Evolutionary conservation across 305 asterid species (phyloP), one percentile per base, ranked within the genome.

Genomic region (Fraxinus greggii): DNA sequence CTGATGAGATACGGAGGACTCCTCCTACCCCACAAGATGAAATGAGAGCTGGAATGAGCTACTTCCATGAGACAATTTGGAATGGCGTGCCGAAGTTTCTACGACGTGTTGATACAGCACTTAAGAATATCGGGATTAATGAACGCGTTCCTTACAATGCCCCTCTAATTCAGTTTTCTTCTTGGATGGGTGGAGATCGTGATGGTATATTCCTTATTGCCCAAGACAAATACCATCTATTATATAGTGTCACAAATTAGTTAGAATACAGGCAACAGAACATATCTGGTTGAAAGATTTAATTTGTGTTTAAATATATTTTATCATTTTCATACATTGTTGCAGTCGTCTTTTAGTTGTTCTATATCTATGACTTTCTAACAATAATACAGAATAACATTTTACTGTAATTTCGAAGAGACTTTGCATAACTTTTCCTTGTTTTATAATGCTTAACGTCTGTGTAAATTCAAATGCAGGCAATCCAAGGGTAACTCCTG

Each of bases 141-240:
- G 88, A 86, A 45, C 88, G 88, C 4, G 78, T 86, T 86, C 88
- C 88, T 56, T 86, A 86, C 80, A 83, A 86, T 80, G 86, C 88
- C 28, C 88, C 86, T 72, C 76, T 86, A 24, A 86, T 86, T 70
- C 88, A 86, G 8, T 86, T 86, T 56, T 86, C 88, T 79, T 86
- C 88, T 59, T 86, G 88, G 88, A 86, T 86, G 88, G 88, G 88
- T 74, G 88, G 88, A 70, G 88, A 86, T 7, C 88, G 88, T 19
- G 88, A 86, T 83, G 88, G 88, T 86, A 86, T 67, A 1, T 12
- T 69, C 65, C 36, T 69, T 17, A 67, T 26, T 65, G 26, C 36
- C 40, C 26, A 8, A 0, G 45, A 67, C 12, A 45, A 65, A 70
- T 31, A 70, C 21, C 23, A 70, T 29, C 75, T 29, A 70, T 1